These are phyloP conservation scores for Silene coronaria DNA, from an alignment of 179 eudicot genomes.

Conservation along the genomic window DNA sequence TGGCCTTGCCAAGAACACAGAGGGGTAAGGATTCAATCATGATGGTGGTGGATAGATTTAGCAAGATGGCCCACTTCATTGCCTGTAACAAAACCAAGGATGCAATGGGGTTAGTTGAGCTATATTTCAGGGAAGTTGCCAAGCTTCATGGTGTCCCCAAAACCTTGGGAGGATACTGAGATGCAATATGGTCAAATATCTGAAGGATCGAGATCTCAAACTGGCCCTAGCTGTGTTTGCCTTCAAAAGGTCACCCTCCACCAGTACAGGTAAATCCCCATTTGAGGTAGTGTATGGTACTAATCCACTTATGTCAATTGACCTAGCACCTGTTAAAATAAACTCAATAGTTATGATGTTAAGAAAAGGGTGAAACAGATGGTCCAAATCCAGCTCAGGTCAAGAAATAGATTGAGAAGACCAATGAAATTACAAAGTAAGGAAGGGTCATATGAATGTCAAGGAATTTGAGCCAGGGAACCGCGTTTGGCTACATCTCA, in stretches of 20 bases:
- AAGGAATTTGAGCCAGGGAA: neutral
- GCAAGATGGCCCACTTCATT: too few relatives aligned
- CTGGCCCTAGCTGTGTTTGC: neutral
- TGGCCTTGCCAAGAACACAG: too few relatives aligned
- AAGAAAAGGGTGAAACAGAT: neutral
- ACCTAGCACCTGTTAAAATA: neutral
- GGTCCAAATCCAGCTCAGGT: too few relatives aligned
- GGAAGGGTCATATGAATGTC: neutral
- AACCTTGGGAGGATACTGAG: too few relatives aligned
- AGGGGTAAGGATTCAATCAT: too few relatives aligned
- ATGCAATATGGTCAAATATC: too few relatives aligned
- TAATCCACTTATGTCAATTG: neutral
- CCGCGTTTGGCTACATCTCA: neutral
- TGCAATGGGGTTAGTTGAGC: too few relatives aligned
- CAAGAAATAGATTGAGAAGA: neutral
- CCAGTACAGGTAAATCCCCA: neutral
- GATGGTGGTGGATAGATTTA: too few relatives aligned
- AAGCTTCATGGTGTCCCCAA: too few relatives aligned
- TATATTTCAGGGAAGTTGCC: too few relatives aligned
- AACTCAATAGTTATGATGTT: neutral
- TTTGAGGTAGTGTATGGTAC: neutral
- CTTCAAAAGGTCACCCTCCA: neutral
- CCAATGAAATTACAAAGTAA: neutral
- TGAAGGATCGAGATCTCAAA: neutral
- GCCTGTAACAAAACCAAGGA: too few relatives aligned